phyloP scores from a whole-genome alignment of 257 asterid genomes.

The Fraxinus quadrangulata region DNA sequence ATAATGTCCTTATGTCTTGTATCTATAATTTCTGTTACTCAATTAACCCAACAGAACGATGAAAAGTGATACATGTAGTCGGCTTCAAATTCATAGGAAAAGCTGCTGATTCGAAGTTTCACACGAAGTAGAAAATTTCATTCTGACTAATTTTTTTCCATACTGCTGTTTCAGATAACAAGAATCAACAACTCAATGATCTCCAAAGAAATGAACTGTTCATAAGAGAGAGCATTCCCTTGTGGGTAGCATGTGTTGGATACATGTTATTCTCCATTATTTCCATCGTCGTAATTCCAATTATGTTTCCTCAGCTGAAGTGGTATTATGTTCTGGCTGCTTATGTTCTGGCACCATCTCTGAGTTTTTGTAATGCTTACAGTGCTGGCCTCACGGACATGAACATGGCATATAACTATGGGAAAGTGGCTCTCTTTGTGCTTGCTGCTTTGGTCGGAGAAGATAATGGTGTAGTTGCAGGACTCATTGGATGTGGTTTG shows the following conservation, averaged over 20 bases:
- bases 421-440: slow-evolving; percentile 30
- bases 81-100: neutral
- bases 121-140: neutral
- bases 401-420: slow-evolving; percentile 35
- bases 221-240: slow-evolving; percentile 25
- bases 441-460: slow-evolving; percentile 25
- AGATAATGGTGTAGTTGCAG: slow-evolving; percentile 29
- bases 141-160: neutral
- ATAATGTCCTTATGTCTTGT: neutral
- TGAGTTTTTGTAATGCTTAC: slow-evolving; percentile 29
- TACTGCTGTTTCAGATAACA: slow-evolving; percentile 15
- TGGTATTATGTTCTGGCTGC: slow-evolving; percentile 27
- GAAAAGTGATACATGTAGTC: neutral
- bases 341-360: slow-evolving; percentile 26
- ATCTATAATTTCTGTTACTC: neutral
- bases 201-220: slow-evolving; percentile 17
- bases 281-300: slow-evolving; percentile 21
- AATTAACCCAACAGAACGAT: neutral
- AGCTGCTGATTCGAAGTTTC: neutral
- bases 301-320: slow-evolving; percentile 30
- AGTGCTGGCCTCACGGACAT: slow-evolving; percentile 30
- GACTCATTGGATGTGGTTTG: slow-evolving; percentile 29
- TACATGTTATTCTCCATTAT: slow-evolving; percentile 23
- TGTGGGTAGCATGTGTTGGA: slow-evolving; percentile 28
- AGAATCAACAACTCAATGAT: slow-evolving; percentile 8